These are phyloP conservation scores for Nephelium lappaceum DNA, from an alignment of 345 rosid species.

Conservation along the genomic window DNA sequence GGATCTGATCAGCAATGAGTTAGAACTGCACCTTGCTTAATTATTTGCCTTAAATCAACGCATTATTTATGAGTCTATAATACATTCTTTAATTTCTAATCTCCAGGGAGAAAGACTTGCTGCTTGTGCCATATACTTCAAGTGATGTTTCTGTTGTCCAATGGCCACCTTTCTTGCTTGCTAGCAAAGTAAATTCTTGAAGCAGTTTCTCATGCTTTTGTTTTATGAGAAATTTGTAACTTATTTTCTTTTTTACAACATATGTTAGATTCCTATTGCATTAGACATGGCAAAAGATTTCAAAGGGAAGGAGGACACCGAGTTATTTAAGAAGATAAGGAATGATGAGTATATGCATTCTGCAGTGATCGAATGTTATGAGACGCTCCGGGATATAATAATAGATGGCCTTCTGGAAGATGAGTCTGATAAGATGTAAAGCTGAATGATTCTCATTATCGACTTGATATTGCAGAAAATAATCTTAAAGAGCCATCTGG, in stretches of 20 bases:
- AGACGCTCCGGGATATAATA: conserved; percentile 66
- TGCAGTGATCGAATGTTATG: conserved; percentile 83
- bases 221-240: conserved; percentile 21
- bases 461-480: conserved; percentile 8
- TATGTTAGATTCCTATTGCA: conserved; percentile 88
- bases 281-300: conserved; percentile 99
- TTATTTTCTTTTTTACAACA: conserved; percentile 27
- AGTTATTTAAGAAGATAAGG: conserved; percentile 74
- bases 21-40: conserved; percentile 27
- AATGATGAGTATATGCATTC: conserved; percentile 72
- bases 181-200: conserved; percentile 75
- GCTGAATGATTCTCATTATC: conserved; percentile 10
- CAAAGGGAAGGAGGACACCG: conserved; percentile 67
- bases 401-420: conserved; percentile 66
- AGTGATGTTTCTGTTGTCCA: conserved; percentile 69
- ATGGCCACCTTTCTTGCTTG: conserved; percentile 99
- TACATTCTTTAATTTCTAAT: conserved; percentile 25
- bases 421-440: conserved; percentile 66
- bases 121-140: conserved; percentile 85
- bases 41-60: conserved; percentile 22
- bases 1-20: conserved; percentile 88
- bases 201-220: conserved; percentile 18
- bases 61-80: conserved; percentile 16
- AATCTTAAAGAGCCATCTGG: conserved; percentile 5
- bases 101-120: conserved; percentile 81